Evolutionary conservation across 192 early-diverging fungal species (phyloP), one percentile per base, ranked within the genome.

Genomic region (Backusella macrospora): DNA sequence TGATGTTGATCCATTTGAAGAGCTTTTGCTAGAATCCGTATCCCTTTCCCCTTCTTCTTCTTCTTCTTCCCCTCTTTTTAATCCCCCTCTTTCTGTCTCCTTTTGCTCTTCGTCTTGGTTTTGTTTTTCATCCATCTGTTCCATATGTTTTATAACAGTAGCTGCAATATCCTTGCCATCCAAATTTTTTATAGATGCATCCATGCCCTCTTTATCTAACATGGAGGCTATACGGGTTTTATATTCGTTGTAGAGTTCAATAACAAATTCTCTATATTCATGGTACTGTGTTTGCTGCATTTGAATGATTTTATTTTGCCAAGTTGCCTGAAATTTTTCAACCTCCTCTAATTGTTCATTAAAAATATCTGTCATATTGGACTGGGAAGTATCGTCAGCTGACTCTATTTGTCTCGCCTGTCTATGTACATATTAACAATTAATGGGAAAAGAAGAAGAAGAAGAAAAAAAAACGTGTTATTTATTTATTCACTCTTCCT

Each of bases 211-310:
- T 15, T 49, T 62, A 39, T 74, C 47, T 23, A 63, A 43, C 18
- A 72, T n/a, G 4, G 65, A 38, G 21, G 78, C 62, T 37, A 75
- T 39, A 4, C 78, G 68, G 10, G 68, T 49, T 44, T 82, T 79
- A 67, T 83, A 83, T 59, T 85, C 82, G 7, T 71, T 66, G 47
- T 83, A 87, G 23, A 89, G 69, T 39, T 87, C 79, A 10, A 86
- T 68, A 16, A 89, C 80, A 76, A 89, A 86, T 16, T 87, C 84
- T 26, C 83, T 79, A 68, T 89, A 89, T 76, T 89, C 85, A 34
- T 76, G 45, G 42, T 83, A 77, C 63, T 89, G 87, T 1, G 68
- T 76, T 9, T 72, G 68, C 47, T 86, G 83, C 2, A 78, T 73
- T 46, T 89, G 82, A 67, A 82, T 77, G 12, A 89, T 62, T 63